A percentile compares a stretch with the other conserved stretches of the same genome.
Evolutionary conservation across 1,139 yeast genomes (phyloP).

Genomic region (Yamadazyma taylorii): DNA sequence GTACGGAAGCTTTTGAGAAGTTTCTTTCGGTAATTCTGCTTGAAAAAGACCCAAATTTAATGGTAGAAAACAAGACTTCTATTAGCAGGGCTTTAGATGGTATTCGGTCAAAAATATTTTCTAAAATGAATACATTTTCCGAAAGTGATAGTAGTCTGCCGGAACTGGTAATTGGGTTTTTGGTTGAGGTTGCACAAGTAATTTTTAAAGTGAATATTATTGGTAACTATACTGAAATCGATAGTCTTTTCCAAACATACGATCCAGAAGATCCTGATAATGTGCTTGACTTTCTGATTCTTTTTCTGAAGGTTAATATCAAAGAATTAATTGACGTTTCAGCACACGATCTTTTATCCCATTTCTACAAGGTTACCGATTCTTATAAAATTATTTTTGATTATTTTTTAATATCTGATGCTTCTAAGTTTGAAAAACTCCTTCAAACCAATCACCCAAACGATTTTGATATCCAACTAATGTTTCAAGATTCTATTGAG

Average conservation of each 20-base stretch:
- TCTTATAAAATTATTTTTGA: slow-evolving; percentile 25
- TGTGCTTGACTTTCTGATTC: background rate
- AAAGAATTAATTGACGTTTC: slow-evolving; percentile 18
- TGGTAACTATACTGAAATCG: slow-evolving; percentile 23
- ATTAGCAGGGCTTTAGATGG: background rate
- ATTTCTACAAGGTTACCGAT: slow-evolving; percentile 15
- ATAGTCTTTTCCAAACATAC: slow-evolving; percentile 13
- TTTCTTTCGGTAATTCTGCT: slow-evolving; percentile 12
- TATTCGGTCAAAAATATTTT: background rate
- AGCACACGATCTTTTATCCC: slow-evolving; percentile 23
- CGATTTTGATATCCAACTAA: slow-evolving; percentile 19
- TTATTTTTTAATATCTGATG: slow-evolving; percentile 24
- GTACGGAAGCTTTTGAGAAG: slow-evolving; percentile 16
- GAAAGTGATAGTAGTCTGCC: too few species aligned
- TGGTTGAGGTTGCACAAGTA: slow-evolving; percentile 19
- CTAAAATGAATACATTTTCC: background rate
- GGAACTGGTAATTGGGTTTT: slow-evolving; percentile 4
- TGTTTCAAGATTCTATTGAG: slow-evolving; percentile 13
- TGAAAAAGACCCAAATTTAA: slow-evolving; percentile 6
- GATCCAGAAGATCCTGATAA: background rate
- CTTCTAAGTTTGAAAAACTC: slow-evolving; percentile 39
- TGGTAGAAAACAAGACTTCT: background rate
- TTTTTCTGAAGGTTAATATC: slow-evolving; percentile 24
- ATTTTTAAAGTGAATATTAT: slow-evolving; percentile 27
- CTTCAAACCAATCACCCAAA: slow-evolving; percentile 21